These are phyloP conservation scores for Alternaria arbusti DNA, from an alignment of 2,329 filamentous ascomycete species.

Conservation along the genomic window DNA sequence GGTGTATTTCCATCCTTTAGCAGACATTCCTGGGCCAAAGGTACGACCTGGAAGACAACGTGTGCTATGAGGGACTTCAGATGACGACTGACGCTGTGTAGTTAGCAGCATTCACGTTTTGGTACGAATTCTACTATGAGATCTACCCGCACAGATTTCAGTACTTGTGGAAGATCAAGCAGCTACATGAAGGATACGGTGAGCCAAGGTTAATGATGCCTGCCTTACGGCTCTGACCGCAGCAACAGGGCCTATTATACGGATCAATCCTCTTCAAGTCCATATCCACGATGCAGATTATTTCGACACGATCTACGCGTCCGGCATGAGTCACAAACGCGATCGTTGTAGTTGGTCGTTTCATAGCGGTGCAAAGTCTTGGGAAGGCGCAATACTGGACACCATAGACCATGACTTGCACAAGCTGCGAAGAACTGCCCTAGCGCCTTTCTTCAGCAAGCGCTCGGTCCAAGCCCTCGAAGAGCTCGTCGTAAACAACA, in stretches of 20 bases:
- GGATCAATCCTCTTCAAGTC: slow-evolving; percentile 22
- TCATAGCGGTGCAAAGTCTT: slow-evolving; percentile 4
- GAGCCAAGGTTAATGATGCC: rapidly evolving
- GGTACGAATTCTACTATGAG: slow-evolving; percentile 43
- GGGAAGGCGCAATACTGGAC: slow-evolving; percentile 11
- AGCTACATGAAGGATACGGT: slow-evolving; percentile 34
- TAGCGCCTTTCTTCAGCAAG: slow-evolving; percentile 36
- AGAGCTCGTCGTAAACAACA: slow-evolving; percentile 16
- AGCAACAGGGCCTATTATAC: slow-evolving; percentile 10
- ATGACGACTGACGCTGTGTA: neutral
- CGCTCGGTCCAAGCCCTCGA: slow-evolving; percentile 13
- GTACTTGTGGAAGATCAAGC: slow-evolving; percentile 33
- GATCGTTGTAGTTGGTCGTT: slow-evolving; percentile 10
- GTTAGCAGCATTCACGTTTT: slow-evolving; percentile 5
- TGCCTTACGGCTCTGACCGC: neutral
- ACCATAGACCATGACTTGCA: slow-evolving; percentile 35
- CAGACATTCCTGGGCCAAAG: neutral
- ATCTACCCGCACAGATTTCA: slow-evolving; percentile 23
- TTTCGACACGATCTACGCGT: slow-evolving; percentile 22
- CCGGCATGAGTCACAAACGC: slow-evolving; percentile 14
- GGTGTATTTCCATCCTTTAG: neutral
- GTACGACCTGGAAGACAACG: neutral
- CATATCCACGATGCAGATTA: slow-evolving; percentile 25
- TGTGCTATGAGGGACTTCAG: neutral
- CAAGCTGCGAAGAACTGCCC: slow-evolving; percentile 20